These are phyloP conservation scores for Paramyrothecium roridum DNA, from an alignment of 2,329 filamentous ascomycete species.

Conservation along the genomic window DNA sequence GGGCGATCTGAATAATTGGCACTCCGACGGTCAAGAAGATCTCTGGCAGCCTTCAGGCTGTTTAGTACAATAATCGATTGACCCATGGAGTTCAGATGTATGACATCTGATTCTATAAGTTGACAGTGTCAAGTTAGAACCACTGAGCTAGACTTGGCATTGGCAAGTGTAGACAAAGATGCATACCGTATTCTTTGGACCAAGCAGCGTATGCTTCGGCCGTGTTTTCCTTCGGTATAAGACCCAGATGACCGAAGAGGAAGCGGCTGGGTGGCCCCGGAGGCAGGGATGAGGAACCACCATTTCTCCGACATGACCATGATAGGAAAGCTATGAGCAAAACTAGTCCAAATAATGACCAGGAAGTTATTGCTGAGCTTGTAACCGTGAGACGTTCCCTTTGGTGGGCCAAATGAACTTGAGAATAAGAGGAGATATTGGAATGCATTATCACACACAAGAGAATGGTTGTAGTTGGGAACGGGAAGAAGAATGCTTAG, in stretches of 20 bases:
- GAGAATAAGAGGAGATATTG: background rate
- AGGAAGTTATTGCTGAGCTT: background rate
- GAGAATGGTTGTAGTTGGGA: background rate
- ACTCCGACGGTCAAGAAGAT: constrained; percentile 40
- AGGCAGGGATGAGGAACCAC: constrained; percentile 13
- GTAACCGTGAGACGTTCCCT: background rate
- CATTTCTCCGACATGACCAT: background rate
- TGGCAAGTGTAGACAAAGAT: background rate
- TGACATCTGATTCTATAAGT: constrained; percentile 24
- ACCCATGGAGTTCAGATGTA: constrained; percentile 23
- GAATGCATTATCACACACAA: background rate
- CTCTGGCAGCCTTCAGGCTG: constrained; percentile 27
- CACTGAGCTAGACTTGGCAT: background rate
- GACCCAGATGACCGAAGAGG: constrained; percentile 19
- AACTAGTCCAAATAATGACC: background rate
- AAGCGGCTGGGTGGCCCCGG: constrained; percentile 24
- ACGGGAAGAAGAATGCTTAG: background rate
- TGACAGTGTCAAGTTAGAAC: background rate
- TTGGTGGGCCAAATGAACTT: background rate
- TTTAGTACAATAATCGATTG: constrained; percentile 25
- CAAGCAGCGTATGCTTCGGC: constrained; percentile 20
- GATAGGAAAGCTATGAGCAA: background rate
- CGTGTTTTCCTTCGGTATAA: constrained; percentile 22
- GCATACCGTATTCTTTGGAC: constrained; percentile 21
- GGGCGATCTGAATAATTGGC: constrained; percentile 41